Base-by-base conservation (phyloP, 257 asterid species). In the Marsdenia floribunda region DNA sequence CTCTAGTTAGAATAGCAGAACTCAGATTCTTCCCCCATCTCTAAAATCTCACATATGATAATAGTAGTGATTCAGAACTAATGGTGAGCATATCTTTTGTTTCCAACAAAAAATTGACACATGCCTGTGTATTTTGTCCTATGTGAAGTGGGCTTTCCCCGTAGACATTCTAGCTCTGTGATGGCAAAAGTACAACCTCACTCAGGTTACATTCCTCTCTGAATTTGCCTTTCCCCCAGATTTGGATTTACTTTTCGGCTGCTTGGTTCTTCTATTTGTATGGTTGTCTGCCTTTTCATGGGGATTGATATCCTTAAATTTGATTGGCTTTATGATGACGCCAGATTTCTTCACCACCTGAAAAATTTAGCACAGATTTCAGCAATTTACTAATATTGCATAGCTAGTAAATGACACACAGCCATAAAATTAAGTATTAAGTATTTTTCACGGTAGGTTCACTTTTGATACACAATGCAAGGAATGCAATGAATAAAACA, bases 291-390 rank as follows among this genome's bases (percentile, higher is more conserved):
- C 80, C 85, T 82, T 86, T 54, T 86, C 92, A 13, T 81, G 87
- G 70, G 84, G 78, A 68, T 87, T 77, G 44, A 85, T 76, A 70
- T 93, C 97, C 86, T 87, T 83, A 73, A 75, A 88, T 80, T 81
- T 70, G 64, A 93, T 87, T 9, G 98, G 98, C 80, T 87, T 88
- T 84, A 93, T 90, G 67, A 83, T 91, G 33, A 85, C 71, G 73
- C 98, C 98, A 44, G 96, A 67, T 71, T 77, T 88, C 95, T 87
- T 93, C 71, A 90, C 89, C 88, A 93, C 96, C 98, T 93, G 89
- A 73, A 42, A 75, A 70, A 10, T 35, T 64, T 64, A 16, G 15
- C 13, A 76, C 6, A 16, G 29, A 35, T 71, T 38, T 19, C 33
- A 76, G 70, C 18, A 29, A 57, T 54, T 35, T 22, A 4, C 11